Evolutionary conservation across 345 rosid genomes (phyloP), one percentile per base, ranked within the genome.

Genomic region (Luvunga scandens): DNA sequence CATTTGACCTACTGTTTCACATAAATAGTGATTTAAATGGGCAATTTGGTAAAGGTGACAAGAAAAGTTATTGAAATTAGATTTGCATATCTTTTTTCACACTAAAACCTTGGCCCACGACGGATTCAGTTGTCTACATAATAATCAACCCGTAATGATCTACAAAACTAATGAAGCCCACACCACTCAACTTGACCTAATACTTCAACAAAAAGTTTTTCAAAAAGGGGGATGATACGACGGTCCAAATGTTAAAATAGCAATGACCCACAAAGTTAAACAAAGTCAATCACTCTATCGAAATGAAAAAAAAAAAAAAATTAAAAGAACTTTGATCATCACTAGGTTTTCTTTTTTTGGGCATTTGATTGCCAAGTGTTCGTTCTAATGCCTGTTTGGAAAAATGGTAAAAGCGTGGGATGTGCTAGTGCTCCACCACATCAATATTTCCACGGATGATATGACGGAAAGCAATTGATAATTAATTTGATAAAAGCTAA

Each of bases 111-210:
- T 59, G 78, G 77, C 68, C 86, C 88, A 83, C 77, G 45, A 27
- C 36, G 27, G 85, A 81, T 79, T 83, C 78, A 45, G 78, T 77
- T 77, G 84, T 83, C 80, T 62, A 28, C 24, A 73, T 69, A 30
- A 74, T 63, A 68, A 78, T 66, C 77, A 77, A 78, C 30, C 78
- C 75, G 19, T 39, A 77, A 75, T 71, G 25, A 79, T 69, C 62
- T 36, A 48, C 6, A 30, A 71, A 76, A 14, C 66, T 38, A 13
- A 0, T 45, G 13, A 69, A 61, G 31, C 64, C 65, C 45, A 27
- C 59, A 45, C 57, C 75, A 13, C 3, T 16, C 57, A 53, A 16
- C 30, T 55, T 55, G 62, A 77, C 60, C 38, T 53, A 73, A 53
- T 7, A 50, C 56, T 34, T 33, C 25, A 36, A 78, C 53, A 57